Evolutionary conservation across 768 basidiomycete genomes (phyloP), one percentile per base, ranked within the genome.

Genomic region (Leucocoprinus birnbaumii): DNA sequence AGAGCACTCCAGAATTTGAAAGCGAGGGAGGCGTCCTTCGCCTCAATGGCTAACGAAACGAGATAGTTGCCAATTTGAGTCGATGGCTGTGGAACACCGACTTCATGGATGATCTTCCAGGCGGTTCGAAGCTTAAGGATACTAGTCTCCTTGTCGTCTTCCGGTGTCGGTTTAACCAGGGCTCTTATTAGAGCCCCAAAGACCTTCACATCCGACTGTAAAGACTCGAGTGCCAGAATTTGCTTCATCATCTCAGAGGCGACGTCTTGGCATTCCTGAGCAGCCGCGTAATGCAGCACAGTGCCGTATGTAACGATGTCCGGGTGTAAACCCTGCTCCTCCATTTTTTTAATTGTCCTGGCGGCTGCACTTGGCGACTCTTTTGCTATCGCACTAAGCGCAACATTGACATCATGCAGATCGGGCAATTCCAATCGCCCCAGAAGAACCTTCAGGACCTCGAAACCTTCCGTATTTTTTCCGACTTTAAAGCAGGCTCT

Each of bases 401-500:
- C 77, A 47, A 90, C 79, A 61, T 87, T 88, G 48, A 87, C 69
- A 62, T 90, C 88, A 62, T 80, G 71, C 37, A 77, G 59, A 65
- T 89, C 86, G 14, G 85, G 85, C 49, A 77, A 62, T 63, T 85
- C 79, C 53, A 63, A 67, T 47, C 82, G 80, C 21, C 65, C 59
- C 38, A 81, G 63, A 35, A 87, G 63, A 52, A 76, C 53, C 49
- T 69, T 71, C 61, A 89, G 70, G 21, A 74, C 68, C 9, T 66
- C 61, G 53, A 86, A 72, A 2, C 82, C 86, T 38, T 76, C 71
- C 42, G 60, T 46, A 58, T 75, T 64, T 44, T 76, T 65, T 19
- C 80, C 84, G 22, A 84, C 67, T 55, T 86, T 74, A 61, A 87
- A 82, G 65, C 79, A 78, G 19, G 79, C 83, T 55, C 86, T 78